Base-by-base conservation (phyloP, 768 basidiomycete species). In the Phlebiopsis flavidoalba region DNA sequence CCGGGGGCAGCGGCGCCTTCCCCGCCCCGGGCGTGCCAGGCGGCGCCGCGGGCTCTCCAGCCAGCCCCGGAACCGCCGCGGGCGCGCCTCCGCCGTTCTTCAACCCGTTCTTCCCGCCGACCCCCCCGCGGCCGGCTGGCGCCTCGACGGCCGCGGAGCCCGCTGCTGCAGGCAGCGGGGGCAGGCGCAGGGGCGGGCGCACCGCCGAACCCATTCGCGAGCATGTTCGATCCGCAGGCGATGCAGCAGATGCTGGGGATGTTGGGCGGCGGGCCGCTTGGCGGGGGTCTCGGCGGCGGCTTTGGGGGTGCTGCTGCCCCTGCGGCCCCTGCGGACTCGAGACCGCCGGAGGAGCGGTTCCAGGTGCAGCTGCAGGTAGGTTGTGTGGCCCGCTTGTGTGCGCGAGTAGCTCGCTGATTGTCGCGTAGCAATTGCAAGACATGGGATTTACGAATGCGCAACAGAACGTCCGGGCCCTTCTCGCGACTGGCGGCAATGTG, bases 371-470 rank as follows among this genome's bases (percentile, higher is more conserved):
- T 93, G 4, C 87, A 89, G 82, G 90, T 88, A 26, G 10, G 80
- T 74, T 3, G 17, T 19, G 11, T 46, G 26, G 12, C 24, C 31
- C 12, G 56, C 40, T 43, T 67, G 35, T 47, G 12, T 21, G 8
- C 47, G 35, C 26, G 19, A 22, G 50, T n/a, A 17, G 33, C 48
- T 58, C 31, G 55, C 45, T 8, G 17, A 8, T n/a, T 31, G n/a
- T 31, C 33, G 10, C 21, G 12, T 65, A 93, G 90, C 93, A 95
- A 87, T 73, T 98, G 69, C 88, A 93, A 70, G 91, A 90, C 61
- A 98, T 98, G 96, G 95, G 93, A 1, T 93, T 98, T 73, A 84
- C 81, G 55, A 94, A 96, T 59, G 93, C 93, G 8, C 72, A 83
- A 46, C 91, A 94, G 80, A 98, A 98, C 71, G 80, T 98, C 7